A percentile compares a stretch with the other conserved stretches of the same genome.
These are phyloP conservation scores for Geosmithia morbida DNA, from an alignment of 2,329 filamentous ascomycete species.

Conservation along the genomic window DNA sequence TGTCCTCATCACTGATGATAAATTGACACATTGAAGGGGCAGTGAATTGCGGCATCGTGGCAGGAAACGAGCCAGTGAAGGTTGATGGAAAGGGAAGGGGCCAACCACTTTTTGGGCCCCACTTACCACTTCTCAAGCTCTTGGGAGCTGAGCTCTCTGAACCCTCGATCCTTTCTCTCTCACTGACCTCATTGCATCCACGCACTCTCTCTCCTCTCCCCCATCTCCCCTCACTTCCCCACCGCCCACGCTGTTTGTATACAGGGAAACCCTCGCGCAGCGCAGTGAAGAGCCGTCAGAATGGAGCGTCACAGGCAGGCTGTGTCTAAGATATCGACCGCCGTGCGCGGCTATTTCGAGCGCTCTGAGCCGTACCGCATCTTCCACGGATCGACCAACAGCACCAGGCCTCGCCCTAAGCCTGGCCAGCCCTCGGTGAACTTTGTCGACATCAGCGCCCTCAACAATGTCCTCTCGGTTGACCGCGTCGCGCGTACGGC, in stretches of 20 bases:
- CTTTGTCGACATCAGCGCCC: constrained; percentile 47
- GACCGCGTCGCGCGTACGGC: constrained; percentile 40
- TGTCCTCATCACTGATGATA: too few relatives aligned
- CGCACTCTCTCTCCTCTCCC: too few relatives aligned
- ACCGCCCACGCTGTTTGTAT: neutral
- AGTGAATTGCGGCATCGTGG: too few relatives aligned
- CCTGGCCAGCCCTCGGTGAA: constrained; percentile 9
- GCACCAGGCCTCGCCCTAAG: constrained; percentile 39
- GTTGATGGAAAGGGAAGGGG: too few relatives aligned
- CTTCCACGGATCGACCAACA: constrained; percentile 66
- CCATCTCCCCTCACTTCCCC: too few relatives aligned
- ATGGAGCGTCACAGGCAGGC: constrained; percentile 37
- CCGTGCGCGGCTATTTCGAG: constrained; percentile 32
- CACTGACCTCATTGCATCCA: too few relatives aligned
- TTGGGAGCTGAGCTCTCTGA: too few relatives aligned
- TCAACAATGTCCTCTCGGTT: constrained; percentile 50
- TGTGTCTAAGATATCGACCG: constrained; percentile 29
- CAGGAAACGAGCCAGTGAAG: too few relatives aligned
- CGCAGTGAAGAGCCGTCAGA: neutral
- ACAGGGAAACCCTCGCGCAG: neutral
- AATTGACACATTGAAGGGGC: too few relatives aligned
- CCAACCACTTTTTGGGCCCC: too few relatives aligned
- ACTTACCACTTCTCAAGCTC: too few relatives aligned
- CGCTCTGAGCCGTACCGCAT: constrained; percentile 51
- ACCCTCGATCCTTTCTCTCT: too few relatives aligned